A percentile compares a stretch with the other conserved stretches of the same genome.
These are phyloP conservation scores for Papiliotrema fonsecae DNA, from an alignment of 1,284 basidiomycete species.

Conservation along the genomic window DNA sequence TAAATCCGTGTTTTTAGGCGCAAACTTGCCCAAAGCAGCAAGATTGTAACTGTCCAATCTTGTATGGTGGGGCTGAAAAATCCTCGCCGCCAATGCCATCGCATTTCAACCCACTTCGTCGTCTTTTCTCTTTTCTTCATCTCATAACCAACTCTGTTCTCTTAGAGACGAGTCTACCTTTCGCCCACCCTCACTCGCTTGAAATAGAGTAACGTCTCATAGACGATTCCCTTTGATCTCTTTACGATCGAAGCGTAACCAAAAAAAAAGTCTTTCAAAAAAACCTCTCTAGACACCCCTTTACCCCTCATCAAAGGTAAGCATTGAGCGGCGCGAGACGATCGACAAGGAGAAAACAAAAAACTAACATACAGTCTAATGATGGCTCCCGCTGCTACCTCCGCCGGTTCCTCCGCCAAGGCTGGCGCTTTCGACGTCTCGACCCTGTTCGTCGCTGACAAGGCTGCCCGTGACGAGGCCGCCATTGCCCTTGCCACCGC, in stretches of 20 bases:
- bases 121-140: background rate
- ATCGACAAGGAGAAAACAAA: background rate
- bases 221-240: background rate
- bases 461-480: constrained; percentile 60
- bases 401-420: constrained; percentile 36
- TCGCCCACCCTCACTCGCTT: no score
- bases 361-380: constrained; percentile 9
- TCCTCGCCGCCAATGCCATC: no score
- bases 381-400: constrained; percentile 46
- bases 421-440: constrained; percentile 45
- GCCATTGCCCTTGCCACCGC: constrained; percentile 65
- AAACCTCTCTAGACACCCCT: constrained; percentile 3
- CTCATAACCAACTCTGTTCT: no score
- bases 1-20: no score
- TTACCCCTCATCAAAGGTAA: background rate
- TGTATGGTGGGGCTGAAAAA: no score
- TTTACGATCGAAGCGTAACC: constrained; percentile 3
- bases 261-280: constrained; percentile 2
- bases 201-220: background rate
- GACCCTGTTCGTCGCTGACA: constrained; percentile 49
- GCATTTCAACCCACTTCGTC: no score
- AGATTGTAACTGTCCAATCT: no score
- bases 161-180: no score
- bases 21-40: no score
- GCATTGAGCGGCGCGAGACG: background rate